Evolutionary conservation across 495 filamentous ascomycete genomes (phyloP).

Genomic region (Eremomyces bilateralis): DNA sequence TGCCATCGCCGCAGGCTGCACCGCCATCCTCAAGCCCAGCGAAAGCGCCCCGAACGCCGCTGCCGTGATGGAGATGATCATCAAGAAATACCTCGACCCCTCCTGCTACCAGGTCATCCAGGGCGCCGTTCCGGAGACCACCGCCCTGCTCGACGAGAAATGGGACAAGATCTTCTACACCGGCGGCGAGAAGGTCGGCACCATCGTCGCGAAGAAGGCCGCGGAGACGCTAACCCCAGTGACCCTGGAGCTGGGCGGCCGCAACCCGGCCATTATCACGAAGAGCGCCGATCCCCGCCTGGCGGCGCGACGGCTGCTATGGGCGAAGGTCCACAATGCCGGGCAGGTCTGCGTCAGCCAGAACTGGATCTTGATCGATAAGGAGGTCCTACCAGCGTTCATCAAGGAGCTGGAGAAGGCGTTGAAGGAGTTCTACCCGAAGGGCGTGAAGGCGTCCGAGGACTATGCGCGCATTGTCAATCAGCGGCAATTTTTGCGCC

Average conservation of each 20-base stretch:
- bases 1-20: constrained; percentile 81
- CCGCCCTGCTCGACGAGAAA: constrained; percentile 59
- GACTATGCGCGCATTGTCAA: constrained; percentile 71
- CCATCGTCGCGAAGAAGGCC: constrained; percentile 76
- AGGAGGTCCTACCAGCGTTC: constrained; percentile 44
- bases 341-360: constrained; percentile 80
- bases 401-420: constrained; percentile 50
- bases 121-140: constrained; percentile 59
- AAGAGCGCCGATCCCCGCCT: constrained; percentile 57
- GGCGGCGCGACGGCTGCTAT: constrained; percentile 66
- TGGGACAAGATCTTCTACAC: constrained; percentile 99
- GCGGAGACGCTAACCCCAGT: constrained; percentile 82
- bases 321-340: constrained; percentile 67
- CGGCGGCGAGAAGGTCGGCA: constrained; percentile 52
- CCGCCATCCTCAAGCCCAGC: constrained; percentile 72
- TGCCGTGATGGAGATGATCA: constrained; percentile 54
- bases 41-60: constrained; percentile 58
- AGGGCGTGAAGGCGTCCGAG: constrained; percentile 48
- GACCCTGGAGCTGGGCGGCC: constrained; percentile 70
- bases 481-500: constrained; percentile 49
- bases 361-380: constrained; percentile 74
- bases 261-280: constrained; percentile 76
- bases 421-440: constrained; percentile 62
- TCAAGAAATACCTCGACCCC: constrained; percentile 52
- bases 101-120: constrained; percentile 61